These are phyloP conservation scores for Starmerella geochares DNA, from an alignment of 805 yeast genomes.

Conservation along the genomic window DNA sequence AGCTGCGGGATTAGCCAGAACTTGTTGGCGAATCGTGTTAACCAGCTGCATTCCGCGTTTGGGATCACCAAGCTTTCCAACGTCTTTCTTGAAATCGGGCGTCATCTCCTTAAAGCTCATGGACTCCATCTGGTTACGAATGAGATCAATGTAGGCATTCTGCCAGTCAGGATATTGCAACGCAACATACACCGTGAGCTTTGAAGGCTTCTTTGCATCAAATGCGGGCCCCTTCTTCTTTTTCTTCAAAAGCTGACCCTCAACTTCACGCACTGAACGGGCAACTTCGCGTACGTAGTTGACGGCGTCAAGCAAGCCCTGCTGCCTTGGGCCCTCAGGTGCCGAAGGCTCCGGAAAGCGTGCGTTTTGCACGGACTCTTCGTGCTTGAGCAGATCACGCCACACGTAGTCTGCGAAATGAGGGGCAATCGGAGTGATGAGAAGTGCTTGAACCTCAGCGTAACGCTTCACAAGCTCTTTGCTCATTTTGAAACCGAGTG, in stretches of 20 bases:
- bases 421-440: constrained; percentile 88
- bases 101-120: constrained; percentile 30
- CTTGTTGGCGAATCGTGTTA: constrained; percentile 70
- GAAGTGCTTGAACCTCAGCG: constrained; percentile 74
- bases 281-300: constrained; percentile 68
- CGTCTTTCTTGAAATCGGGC: constrained; percentile 34
- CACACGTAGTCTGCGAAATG: constrained; percentile 87
- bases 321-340: constrained; percentile 37
- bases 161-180: constrained; percentile 88
- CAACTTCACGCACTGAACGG: constrained; percentile 85
- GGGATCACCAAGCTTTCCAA: constrained; percentile 52
- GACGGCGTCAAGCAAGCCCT: constrained; percentile 53
- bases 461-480: constrained; percentile 68
- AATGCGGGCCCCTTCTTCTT: constrained; percentile 69
- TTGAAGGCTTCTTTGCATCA: constrained; percentile 64
- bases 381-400: constrained; percentile 65
- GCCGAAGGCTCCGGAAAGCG: constrained; percentile 67
- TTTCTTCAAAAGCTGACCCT: constrained; percentile 68
- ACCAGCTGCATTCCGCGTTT: constrained; percentile 98
- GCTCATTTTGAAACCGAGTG: constrained; percentile 53
- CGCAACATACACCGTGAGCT: constrained; percentile 62
- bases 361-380: constrained; percentile 60
- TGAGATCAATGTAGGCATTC: constrained; percentile 67
- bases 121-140: constrained; percentile 54
- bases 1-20: constrained; percentile 38